Percentiles rank a stretch among this genome's conserved stretches.
Evolutionary conservation across 2,329 filamentous ascomycete genomes (phyloP).

Genomic region (Tolypocladium paradoxum): DNA sequence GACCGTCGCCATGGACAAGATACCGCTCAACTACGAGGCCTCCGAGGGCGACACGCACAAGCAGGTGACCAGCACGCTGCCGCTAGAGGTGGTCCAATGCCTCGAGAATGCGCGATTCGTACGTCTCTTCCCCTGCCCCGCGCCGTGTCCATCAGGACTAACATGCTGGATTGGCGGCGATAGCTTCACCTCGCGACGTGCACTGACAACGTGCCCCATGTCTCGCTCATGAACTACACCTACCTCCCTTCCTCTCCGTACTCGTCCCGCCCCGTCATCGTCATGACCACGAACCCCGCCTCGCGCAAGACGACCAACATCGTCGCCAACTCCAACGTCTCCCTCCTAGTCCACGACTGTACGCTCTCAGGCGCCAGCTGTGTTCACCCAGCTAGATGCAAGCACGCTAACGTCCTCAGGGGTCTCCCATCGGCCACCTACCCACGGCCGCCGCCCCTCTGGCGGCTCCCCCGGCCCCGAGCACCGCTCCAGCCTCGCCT

Average conservation of each 20-base stretch:
- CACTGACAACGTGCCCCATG: conserved; percentile 71
- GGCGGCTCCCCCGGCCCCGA: conserved; percentile 54
- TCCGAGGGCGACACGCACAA: conserved; percentile 65
- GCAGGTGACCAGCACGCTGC: conserved; percentile 58
- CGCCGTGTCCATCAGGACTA: not conserved
- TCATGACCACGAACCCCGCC: conserved; percentile 81
- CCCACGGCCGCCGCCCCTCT: conserved; percentile 47
- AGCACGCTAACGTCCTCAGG: conserved; percentile 26
- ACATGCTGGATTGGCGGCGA: not conserved
- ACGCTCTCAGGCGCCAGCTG: conserved; percentile 6
- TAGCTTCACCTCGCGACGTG: conserved; percentile 95
- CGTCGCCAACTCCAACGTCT: conserved; percentile 73
- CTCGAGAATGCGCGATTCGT: conserved; percentile 93
- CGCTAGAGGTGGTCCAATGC: conserved; percentile 77
- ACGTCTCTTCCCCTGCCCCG: conserved; percentile 23
- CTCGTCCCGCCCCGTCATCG: conserved; percentile 65
- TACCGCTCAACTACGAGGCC: conserved; percentile 64
- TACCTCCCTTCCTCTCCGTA: conserved; percentile 75
- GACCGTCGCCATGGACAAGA: conserved; percentile 42
- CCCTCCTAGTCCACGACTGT: conserved; percentile 92
- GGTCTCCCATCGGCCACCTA: conserved; percentile 86
- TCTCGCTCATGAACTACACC: conserved; percentile 98
- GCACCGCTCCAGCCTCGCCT: conserved; percentile 64
- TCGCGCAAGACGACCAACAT: conserved; percentile 78
- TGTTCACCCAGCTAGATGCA: not conserved